Evolutionary conservation across 805 yeast species (phyloP).

Genomic region (Kodamaea sagamina): DNA sequence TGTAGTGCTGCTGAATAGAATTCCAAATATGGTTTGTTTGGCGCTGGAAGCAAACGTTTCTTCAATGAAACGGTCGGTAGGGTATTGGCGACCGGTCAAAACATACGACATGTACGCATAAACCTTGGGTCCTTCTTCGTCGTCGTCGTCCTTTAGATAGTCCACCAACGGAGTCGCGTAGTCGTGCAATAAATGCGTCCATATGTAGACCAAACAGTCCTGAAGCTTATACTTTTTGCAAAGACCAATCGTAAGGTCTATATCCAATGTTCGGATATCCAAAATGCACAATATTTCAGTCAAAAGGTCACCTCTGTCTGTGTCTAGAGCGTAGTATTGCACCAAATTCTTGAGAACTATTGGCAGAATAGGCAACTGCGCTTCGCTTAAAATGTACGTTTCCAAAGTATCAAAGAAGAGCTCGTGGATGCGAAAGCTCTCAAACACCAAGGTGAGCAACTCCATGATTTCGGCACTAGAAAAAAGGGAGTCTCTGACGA

Average conservation of each 20-base stretch:
- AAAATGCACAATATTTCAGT: constrained; percentile 71
- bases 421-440: constrained; percentile 28
- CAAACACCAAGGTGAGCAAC: constrained; percentile 26
- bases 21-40: constrained; percentile 13
- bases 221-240: constrained; percentile 57
- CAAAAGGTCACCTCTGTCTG: constrained; percentile 48
- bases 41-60: constrained; percentile 16
- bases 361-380: constrained; percentile 54
- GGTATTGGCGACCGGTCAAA: constrained; percentile 79
- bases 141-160: constrained; percentile 35
- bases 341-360: constrained; percentile 63
- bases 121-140: constrained; percentile 16
- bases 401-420: constrained; percentile 57
- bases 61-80: constrained; percentile 57
- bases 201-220: constrained; percentile 68
- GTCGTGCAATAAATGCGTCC: constrained; percentile 71
- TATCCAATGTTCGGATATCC: constrained; percentile 68
- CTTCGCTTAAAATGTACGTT: constrained; percentile 48
- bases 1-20: constrained; percentile 15
- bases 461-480: constrained; percentile 13
- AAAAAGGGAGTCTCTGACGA: constrained; percentile 1
- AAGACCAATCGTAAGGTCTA: constrained; percentile 69
- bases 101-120: constrained; percentile 64
- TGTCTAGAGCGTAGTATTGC: constrained; percentile 39
- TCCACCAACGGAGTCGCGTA: constrained; percentile 70